These are phyloP conservation scores for Tylopilus balloui DNA, from an alignment of 768 basidiomycete genomes.

Conservation along the genomic window DNA sequence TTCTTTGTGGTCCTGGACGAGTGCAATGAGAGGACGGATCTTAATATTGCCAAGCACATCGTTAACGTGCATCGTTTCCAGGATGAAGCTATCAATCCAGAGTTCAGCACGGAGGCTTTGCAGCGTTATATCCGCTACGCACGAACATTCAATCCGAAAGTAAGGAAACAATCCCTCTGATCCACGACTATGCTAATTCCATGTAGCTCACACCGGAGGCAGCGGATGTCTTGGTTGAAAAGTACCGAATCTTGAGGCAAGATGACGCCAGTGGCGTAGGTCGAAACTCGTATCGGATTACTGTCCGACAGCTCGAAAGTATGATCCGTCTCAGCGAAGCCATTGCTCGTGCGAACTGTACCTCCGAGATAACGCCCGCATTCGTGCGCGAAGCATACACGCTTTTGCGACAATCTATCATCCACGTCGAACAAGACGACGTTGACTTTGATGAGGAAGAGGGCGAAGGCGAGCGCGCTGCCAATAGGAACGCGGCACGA, in stretches of 20 bases:
- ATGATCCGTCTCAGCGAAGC: conserved; percentile 98
- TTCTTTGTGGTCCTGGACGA: conserved; percentile 99
- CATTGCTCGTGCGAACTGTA: conserved; percentile 95
- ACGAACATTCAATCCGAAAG: conserved; percentile 96
- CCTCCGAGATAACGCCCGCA: conserved; percentile 90
- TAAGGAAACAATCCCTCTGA: conserved; percentile 22
- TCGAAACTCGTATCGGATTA: conserved; percentile 93
- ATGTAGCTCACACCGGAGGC: conserved; percentile 86
- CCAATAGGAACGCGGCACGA: conserved; percentile 32
- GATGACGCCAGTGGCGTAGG: conserved; percentile 88
- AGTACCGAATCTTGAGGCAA: conserved; percentile 86
- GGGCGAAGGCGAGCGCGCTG: conserved; percentile 49
- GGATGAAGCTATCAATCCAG: conserved; percentile 91
- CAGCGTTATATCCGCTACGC: conserved; percentile 98
- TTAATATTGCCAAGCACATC: conserved; percentile 94
- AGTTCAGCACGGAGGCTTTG: conserved; percentile 94
- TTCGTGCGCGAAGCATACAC: conserved; percentile 96
- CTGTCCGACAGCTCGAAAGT: conserved; percentile 95
- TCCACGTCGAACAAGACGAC: conserved; percentile 98
- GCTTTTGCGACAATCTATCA: conserved; percentile 93
- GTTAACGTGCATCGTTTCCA: conserved; percentile 96
- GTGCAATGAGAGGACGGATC: conserved; percentile 87
- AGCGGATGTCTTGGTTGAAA: conserved; percentile 89
- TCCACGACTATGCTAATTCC: conserved; percentile 3
- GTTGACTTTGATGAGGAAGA: conserved; percentile 97